Evolutionary conservation across 768 basidiomycete species (phyloP).

Genomic region (Brasilioporus rufonigricans): DNA sequence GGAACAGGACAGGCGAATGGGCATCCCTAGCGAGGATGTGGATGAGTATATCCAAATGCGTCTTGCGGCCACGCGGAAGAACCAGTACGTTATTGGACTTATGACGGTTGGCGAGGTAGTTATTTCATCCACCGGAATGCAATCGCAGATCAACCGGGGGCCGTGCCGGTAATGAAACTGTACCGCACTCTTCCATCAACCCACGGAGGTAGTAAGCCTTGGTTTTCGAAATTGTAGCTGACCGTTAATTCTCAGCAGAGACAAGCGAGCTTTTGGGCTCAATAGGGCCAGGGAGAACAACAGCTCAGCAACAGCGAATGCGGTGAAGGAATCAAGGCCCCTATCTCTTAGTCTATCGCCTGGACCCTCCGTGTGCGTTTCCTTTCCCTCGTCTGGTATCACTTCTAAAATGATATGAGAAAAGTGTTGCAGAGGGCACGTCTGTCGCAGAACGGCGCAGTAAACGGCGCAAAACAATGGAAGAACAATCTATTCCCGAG

Average conservation of each 20-base stretch:
- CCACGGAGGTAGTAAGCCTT: conserved; percentile 10
- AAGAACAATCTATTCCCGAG: neutral
- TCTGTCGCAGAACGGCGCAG: neutral
- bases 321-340: neutral
- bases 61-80: conserved; percentile 12
- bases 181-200: neutral
- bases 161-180: neutral
- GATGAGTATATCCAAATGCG: conserved; percentile 44
- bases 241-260: conserved; percentile 1
- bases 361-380: conserved; percentile 14
- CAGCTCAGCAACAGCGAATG: neutral
- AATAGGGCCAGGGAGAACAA: neutral
- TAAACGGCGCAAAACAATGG: conserved; percentile 9
- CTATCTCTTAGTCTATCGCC: neutral
- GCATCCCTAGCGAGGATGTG: conserved; percentile 50
- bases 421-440: neutral
- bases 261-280: neutral
- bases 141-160: conserved; percentile 4
- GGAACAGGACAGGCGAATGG: conserved; percentile 56
- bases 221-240: neutral
- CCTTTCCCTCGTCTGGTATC: neutral
- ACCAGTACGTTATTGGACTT: conserved; percentile 12
- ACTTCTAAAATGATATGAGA: neutral
- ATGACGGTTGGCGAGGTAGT: neutral
- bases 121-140: conserved; percentile 4